Conservation (phyloP, 164 flowering plant genomes). For the Annona cherimola region DNA sequence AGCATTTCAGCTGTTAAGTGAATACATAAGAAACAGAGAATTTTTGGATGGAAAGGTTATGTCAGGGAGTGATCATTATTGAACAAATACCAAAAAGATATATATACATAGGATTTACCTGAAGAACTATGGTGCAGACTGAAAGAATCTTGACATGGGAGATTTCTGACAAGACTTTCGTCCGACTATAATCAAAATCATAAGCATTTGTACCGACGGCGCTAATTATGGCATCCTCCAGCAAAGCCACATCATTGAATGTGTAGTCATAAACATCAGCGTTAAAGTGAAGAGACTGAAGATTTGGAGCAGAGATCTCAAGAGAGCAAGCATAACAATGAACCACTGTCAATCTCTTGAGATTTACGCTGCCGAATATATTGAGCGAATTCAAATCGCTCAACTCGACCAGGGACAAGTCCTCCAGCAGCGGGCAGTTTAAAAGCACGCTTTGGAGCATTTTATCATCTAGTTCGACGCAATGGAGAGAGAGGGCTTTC, state of each 20-base stretch:
- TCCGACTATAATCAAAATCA: neutral
- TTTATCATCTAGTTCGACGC: constrained; percentile 3
- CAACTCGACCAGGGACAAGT: constrained; percentile 3
- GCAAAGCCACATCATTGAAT: neutral
- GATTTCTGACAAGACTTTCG: neutral
- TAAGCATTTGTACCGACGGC: neutral
- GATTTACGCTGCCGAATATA: neutral
- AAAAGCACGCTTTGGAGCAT: constrained; percentile 2
- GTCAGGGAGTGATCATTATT: too few relatives aligned
- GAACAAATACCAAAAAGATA: too few relatives aligned
- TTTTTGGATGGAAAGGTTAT: too few relatives aligned
- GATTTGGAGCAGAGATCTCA: constrained; percentile 8
- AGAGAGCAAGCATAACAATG: neutral
- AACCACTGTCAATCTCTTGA: constrained; percentile 5
- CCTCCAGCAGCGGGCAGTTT: constrained; percentile 8
- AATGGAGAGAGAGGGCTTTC: neutral
- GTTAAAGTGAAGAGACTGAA: constrained; percentile 8
- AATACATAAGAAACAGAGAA: too few relatives aligned
- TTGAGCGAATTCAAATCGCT: neutral
- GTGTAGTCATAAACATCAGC: neutral
- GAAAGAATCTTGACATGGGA: constrained; percentile 7
- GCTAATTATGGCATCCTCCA: constrained; percentile 3
- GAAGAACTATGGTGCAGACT: neutral
- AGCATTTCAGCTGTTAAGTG: too few relatives aligned
- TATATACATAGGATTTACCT: constrained; percentile 1